Evolutionary conservation across 2,329 filamentous ascomycete species (phyloP).

Genomic region (Ilyonectria sp.): DNA sequence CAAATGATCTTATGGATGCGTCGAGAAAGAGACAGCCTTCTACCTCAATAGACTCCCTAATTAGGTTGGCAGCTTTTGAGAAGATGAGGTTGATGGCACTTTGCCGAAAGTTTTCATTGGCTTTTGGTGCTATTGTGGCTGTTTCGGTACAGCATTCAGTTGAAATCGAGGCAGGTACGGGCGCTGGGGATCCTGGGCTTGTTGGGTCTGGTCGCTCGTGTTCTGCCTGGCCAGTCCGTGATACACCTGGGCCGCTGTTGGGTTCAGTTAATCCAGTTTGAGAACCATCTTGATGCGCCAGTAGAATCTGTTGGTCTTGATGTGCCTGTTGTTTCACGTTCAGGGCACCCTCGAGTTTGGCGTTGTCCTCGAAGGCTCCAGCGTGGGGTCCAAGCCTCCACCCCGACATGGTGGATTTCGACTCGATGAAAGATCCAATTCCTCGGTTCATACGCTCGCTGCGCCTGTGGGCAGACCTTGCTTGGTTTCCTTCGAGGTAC

Average conservation of each 20-base stretch:
- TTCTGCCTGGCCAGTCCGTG: background rate
- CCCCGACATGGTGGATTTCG: constrained; percentile 49
- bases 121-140: constrained; percentile 8
- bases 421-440: constrained; percentile 56
- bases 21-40: constrained; percentile 55
- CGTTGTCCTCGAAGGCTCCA: background rate
- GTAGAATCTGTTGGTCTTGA: background rate
- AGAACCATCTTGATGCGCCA: background rate
- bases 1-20: constrained; percentile 44
- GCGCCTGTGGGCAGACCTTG: constrained; percentile 46
- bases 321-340: constrained; percentile 39
- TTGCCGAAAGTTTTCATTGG: background rate
- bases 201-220: background rate
- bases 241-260: background rate
- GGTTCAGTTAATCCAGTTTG: too few species aligned
- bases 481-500: constrained; percentile 53
- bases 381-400: constrained; percentile 38
- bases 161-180: background rate
- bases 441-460: constrained; percentile 58
- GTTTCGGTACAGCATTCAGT: background rate
- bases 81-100: constrained; percentile 50
- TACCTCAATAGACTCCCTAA: constrained; percentile 59
- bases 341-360: constrained; percentile 30
- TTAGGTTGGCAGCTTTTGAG: constrained; percentile 60
- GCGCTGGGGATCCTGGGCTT: background rate